Base-by-base conservation (phyloP, 441 rosid genomes). In the Brassica balearica region DNA sequence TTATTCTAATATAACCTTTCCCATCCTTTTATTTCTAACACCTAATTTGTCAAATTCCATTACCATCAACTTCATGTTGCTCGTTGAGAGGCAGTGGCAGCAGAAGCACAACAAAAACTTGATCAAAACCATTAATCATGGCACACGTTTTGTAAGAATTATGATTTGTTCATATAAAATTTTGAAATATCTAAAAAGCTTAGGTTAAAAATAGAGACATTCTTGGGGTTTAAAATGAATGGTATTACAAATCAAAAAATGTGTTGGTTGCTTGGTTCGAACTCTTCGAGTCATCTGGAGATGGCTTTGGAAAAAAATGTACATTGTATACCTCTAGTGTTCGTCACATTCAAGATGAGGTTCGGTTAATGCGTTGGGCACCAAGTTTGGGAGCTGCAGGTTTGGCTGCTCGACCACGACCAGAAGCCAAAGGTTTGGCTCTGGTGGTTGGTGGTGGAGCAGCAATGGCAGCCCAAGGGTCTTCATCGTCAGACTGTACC, bases 381-480 rank as follows among this genome's bases (percentile, higher is more conserved):
- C 98, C 97, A 32, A 96, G 82, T 85, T 80, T 96, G 25, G 83
- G 83, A 77, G 95, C 90, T 38, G 87, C 84, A 2, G 92, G 87
- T 84, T 91, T 94, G 48, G 88, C 80, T 71, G 86, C 97, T 75
- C 95, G 86, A 65, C 95, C 97, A 69, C 97, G 87, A 69, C 94
- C 87, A 32, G 93, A 84, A 20, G 92, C 81, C 69, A 96, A 83
- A 61, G 99, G 98, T 80, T 86, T 96, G 7, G 87, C 97, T 58
- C 84, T 88, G 29, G 96, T 94, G 65, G 95, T 87, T 15, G 99
- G 99, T 63, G 87, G 81, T 22, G 98, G 98, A 81, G 99, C 99
- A 60, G 98, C 99, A 62, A 94, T 92, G 51, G 98, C 89, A 48
- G 98, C 94, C 98, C 98, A 96, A 3, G 98, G 98, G 69, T 96